Evolutionary conservation across 1,139 yeast genomes (phyloP).

Genomic region (Scheffersomyces quercinus): DNA sequence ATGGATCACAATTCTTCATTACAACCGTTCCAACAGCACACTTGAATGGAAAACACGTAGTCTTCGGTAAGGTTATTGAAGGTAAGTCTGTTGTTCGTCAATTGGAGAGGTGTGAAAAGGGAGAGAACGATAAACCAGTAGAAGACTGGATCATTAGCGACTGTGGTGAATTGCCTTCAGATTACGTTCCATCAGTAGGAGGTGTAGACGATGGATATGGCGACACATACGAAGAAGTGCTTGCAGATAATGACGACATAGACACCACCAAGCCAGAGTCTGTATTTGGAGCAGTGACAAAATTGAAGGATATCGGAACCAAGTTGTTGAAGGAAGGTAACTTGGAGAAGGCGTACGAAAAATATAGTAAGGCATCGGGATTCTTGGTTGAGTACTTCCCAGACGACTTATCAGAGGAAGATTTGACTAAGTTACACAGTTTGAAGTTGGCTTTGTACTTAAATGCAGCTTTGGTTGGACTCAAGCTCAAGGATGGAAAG

Average conservation of each 20-base stretch:
- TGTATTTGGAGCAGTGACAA: slow-evolving; percentile 64
- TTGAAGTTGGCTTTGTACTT: slow-evolving; percentile 64
- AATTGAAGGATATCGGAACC: slow-evolving; percentile 81
- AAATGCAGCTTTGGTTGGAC: slow-evolving; percentile 74
- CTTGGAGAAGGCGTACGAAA: slow-evolving; percentile 54
- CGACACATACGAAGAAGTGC: slow-evolving; percentile 74
- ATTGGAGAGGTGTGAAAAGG: slow-evolving; percentile 71
- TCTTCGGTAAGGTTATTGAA: slow-evolving; percentile 83
- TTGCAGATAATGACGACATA: slow-evolving; percentile 72
- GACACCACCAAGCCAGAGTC: slow-evolving; percentile 60
- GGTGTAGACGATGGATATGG: slow-evolving; percentile 76
- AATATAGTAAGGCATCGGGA: slow-evolving; percentile 69
- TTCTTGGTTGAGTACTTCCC: slow-evolving; percentile 77
- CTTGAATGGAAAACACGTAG: slow-evolving; percentile 93
- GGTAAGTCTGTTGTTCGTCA: slow-evolving; percentile 82
- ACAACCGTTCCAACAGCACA: slow-evolving; percentile 85
- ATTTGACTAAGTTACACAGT: slow-evolving; percentile 46
- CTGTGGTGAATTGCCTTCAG: slow-evolving; percentile 74
- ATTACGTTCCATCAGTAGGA: slow-evolving; percentile 45
- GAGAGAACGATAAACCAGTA: slow-evolving; percentile 61
- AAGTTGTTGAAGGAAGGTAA: slow-evolving; percentile 67
- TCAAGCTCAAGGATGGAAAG: slow-evolving; percentile 60
- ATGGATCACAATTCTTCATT: slow-evolving; percentile 93
- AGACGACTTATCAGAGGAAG: slow-evolving; percentile 59
- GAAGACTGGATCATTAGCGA: slow-evolving; percentile 70